These are phyloP conservation scores for Allium fistulosum DNA, from an alignment of 106 monocot genomes.

Conservation along the genomic window DNA sequence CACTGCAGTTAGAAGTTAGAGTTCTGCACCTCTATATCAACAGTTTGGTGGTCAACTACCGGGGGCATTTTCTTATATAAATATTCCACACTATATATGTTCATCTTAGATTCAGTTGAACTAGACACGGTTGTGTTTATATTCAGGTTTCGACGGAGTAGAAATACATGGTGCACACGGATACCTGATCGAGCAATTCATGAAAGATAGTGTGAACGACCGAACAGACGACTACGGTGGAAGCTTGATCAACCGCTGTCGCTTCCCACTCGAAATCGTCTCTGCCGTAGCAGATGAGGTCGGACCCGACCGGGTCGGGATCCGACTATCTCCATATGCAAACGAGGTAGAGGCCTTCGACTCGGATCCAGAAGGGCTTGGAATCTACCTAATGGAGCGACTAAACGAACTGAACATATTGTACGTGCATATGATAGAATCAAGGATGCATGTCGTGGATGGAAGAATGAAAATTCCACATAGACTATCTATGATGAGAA, in stretches of 20 bases:
- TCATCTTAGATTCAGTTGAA: not conserved
- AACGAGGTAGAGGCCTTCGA: conserved; percentile 18
- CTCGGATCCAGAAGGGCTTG: conserved; percentile 22
- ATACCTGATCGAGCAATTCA: conserved; percentile 41
- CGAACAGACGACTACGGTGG: conserved; percentile 43
- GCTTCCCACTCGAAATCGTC: conserved; percentile 40
- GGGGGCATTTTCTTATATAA: too few relatives aligned
- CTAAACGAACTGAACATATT: conserved; percentile 13
- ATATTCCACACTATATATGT: too few relatives aligned
- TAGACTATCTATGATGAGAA: conserved; percentile 12
- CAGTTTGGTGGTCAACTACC: too few relatives aligned
- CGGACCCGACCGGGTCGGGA: conserved; percentile 39
- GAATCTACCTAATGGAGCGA: conserved; percentile 15
- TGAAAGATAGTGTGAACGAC: conserved; percentile 43
- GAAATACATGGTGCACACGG: conserved; percentile 48
- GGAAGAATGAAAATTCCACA: conserved; percentile 11
- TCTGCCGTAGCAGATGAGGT: conserved; percentile 24
- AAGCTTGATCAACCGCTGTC: conserved; percentile 41
- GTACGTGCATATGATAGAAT: conserved; percentile 20
- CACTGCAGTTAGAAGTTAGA: not conserved
- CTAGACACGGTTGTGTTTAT: not conserved
- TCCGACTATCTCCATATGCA: conserved; percentile 34
- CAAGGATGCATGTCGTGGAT: conserved; percentile 2
- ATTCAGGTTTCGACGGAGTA: conserved; percentile 45
- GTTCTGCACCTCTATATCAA: too few relatives aligned